phyloP scores from a whole-genome alignment of 1,284 basidiomycete species.

The Laetiporus sulphureus region DNA sequence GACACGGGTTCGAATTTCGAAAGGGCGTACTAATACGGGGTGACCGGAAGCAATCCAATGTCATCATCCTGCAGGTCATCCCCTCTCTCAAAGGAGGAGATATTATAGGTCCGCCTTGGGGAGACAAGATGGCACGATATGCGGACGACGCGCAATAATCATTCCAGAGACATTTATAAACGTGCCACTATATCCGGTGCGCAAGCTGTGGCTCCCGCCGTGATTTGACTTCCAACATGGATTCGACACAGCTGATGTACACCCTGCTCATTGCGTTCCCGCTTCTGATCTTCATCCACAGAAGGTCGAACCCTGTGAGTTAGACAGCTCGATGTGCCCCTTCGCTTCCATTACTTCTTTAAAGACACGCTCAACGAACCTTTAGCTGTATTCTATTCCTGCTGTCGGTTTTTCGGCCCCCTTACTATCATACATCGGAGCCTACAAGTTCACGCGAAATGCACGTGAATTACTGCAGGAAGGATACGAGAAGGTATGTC shows the following conservation, averaged over 20 bases:
- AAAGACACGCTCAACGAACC: background rate
- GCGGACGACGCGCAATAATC: too few species aligned
- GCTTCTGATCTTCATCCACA: background rate
- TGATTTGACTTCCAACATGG: background rate
- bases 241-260: background rate
- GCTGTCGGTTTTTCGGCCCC: conserved; percentile 24
- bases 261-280: background rate
- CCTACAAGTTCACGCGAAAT: conserved; percentile 14
- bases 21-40: too few species aligned
- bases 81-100: too few species aligned
- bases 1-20: too few species aligned
- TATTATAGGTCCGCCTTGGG: too few species aligned
- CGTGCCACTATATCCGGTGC: too few species aligned
- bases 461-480: conserved; percentile 21
- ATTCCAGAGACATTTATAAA: too few species aligned
- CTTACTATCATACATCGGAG: conserved; percentile 24
- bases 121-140: too few species aligned
- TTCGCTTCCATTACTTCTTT: background rate
- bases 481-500: conserved; percentile 13
- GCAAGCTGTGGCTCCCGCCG: background rate
- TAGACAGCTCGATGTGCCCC: background rate
- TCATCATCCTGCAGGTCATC: too few species aligned
- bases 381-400: conserved; percentile 14
- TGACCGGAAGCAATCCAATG: too few species aligned
- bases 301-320: background rate